Percentiles rank a stretch among this genome's conserved stretches.
Conservation (phyloP, 2,329 filamentous ascomycete genomes). For the Pseudogymnoascus verrucosus region DNA sequence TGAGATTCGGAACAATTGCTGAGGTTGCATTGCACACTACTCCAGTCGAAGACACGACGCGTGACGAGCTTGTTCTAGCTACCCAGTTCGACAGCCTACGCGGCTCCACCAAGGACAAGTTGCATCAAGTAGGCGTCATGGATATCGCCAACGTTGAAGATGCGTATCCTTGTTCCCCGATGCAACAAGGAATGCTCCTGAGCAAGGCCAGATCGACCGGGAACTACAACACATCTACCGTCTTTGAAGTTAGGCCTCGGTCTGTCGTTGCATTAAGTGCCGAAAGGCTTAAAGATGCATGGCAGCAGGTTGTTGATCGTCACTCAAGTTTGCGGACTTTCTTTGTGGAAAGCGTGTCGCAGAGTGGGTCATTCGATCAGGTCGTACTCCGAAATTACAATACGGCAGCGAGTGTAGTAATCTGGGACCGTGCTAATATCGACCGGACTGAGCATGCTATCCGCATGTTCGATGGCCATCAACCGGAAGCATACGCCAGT, state of each 20-base stretch:
- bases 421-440: neutral
- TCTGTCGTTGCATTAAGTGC: slow-evolving; percentile 25
- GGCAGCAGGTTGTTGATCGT: slow-evolving; percentile 20
- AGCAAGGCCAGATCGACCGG: slow-evolving; percentile 13
- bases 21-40: neutral
- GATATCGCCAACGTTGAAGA: slow-evolving; percentile 17
- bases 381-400: slow-evolving; percentile 18
- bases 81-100: neutral
- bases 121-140: neutral
- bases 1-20: neutral
- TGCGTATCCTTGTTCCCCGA: slow-evolving; percentile 15
- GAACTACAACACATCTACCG: slow-evolving; percentile 15
- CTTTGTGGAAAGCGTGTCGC: slow-evolving; percentile 20
- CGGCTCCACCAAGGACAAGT: neutral
- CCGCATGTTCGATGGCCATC: neutral
- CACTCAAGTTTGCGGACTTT: slow-evolving; percentile 26
- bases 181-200: slow-evolving; percentile 16
- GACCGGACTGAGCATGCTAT: neutral
- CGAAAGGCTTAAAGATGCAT: slow-evolving; percentile 14
- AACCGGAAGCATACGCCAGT: slow-evolving; percentile 6
- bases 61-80: neutral
- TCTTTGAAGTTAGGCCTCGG: slow-evolving; percentile 11
- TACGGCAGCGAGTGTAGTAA: neutral
- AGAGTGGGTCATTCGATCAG: slow-evolving; percentile 17
- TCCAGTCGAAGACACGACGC: neutral